Conservation (phyloP, 371 early-diverging fungal species). For the Gilbertella persicaria region DNA sequence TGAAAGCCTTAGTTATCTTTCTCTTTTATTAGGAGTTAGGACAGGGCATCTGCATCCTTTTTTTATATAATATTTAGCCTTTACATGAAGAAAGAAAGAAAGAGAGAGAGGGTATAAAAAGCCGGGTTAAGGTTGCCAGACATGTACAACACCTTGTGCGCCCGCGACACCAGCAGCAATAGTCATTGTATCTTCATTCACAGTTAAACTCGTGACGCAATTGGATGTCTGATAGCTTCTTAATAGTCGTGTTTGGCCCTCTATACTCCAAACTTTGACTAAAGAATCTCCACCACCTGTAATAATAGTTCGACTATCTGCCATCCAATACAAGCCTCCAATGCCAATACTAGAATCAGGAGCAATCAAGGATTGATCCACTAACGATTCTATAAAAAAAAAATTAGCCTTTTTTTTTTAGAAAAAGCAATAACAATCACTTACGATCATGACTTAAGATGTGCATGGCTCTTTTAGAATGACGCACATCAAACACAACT, state of each 20-base stretch:
- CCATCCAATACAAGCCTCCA: constrained; percentile 39
- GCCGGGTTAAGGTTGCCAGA: constrained; percentile 28
- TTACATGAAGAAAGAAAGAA: too few species aligned
- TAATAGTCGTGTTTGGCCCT: constrained; percentile 24
- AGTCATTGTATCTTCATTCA: constrained; percentile 37
- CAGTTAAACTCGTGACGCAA: constrained; percentile 34
- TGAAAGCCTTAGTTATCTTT: too few species aligned
- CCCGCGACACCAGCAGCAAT: constrained; percentile 45
- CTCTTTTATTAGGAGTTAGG: too few species aligned
- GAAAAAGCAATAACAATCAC: constrained; percentile 1
- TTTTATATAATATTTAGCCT: too few species aligned
- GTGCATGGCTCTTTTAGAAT: constrained; percentile 21
- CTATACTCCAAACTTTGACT: constrained; percentile 40
- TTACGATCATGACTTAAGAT: constrained; percentile 34
- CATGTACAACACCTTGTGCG: constrained; percentile 40
- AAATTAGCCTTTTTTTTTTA: not conserved
- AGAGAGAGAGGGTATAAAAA: too few species aligned
- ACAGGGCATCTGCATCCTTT: too few species aligned
- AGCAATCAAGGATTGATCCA: constrained; percentile 18
- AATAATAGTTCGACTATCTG: constrained; percentile 32
- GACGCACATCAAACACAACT: constrained; percentile 36
- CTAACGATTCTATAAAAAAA: constrained; percentile 1
- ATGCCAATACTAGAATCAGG: constrained; percentile 44
- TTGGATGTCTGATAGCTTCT: constrained; percentile 32
- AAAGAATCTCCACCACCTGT: constrained; percentile 46